Conservation (phyloP, 257 asterid genomes). For the Solanum lycopersicoides region DNA sequence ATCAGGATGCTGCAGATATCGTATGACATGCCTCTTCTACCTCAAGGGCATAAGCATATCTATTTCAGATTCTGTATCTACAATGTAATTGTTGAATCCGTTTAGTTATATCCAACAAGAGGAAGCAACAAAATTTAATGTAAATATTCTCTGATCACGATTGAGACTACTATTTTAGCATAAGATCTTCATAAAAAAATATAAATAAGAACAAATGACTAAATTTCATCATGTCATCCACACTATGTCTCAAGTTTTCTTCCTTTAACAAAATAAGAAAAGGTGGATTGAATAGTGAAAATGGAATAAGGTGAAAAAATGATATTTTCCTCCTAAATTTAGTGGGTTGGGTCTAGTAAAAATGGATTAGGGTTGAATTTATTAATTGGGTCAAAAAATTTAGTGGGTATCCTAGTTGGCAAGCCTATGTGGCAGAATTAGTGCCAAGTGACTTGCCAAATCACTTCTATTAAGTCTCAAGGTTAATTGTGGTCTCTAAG, state of each 20-base stretch:
- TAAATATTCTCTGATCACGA: background rate
- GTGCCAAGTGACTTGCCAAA: too few species aligned
- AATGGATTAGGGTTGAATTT: too few species aligned
- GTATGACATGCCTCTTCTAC: slow-evolving; percentile 73
- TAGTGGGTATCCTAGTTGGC: too few species aligned
- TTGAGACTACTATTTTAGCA: background rate
- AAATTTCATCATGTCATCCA: background rate
- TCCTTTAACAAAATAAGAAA: background rate
- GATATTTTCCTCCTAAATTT: too few species aligned
- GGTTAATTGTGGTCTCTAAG: too few species aligned
- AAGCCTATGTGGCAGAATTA: too few species aligned
- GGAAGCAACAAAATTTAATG: background rate
- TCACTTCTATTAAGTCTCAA: too few species aligned
- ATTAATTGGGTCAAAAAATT: too few species aligned
- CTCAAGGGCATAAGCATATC: slow-evolving; percentile 25
- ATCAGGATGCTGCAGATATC: slow-evolving; percentile 59
- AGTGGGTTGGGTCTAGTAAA: too few species aligned
- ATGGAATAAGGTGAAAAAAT: too few species aligned
- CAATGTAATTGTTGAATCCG: background rate
- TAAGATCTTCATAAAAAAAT: background rate
- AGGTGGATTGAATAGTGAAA: too few species aligned
- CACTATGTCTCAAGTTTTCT: background rate
- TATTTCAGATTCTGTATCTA: slow-evolving; percentile 21
- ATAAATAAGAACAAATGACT: background rate
- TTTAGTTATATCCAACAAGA: slow-evolving; percentile 1